A percentile compares a stretch with the other conserved stretches of the same genome.
These are phyloP conservation scores for Jackrogersella multiformis DNA, from an alignment of 495 filamentous ascomycete species.

Conservation along the genomic window DNA sequence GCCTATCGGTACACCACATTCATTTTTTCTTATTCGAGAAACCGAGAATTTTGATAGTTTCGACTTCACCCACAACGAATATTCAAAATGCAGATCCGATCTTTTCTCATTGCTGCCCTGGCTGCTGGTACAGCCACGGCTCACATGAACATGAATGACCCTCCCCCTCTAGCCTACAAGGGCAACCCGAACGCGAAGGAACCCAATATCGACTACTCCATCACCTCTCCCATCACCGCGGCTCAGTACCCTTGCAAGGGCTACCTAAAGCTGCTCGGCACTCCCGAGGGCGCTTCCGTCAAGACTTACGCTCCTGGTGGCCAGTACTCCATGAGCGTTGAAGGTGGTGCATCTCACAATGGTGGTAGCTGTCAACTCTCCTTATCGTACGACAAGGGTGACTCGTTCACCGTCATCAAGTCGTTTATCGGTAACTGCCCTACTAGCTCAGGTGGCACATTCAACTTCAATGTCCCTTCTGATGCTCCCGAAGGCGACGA, in stretches of 20 bases:
- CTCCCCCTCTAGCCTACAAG: conserved; percentile 64
- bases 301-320: conserved; percentile 65
- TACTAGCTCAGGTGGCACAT: conserved; percentile 51
- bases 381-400: conserved; percentile 70
- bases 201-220: conserved; percentile 62
- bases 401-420: conserved; percentile 71
- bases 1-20: conserved; percentile 31
- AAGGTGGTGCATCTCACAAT: conserved; percentile 65
- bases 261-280: conserved; percentile 64
- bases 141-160: conserved; percentile 69
- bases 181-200: conserved; percentile 58
- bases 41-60: conserved; percentile 7
- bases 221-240: conserved; percentile 62
- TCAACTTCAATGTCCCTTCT: conserved; percentile 70
- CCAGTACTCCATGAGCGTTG: conserved; percentile 65
- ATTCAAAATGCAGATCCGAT: conserved; percentile 51
- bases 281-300: conserved; percentile 54
- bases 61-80: conserved; percentile 4
- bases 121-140: conserved; percentile 53
- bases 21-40: conserved; percentile 21
- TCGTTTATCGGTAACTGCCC: conserved; percentile 72
- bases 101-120: conserved; percentile 42
- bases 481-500: conserved; percentile 65
- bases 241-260: conserved; percentile 73
- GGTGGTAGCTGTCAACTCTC: conserved; percentile 74